Base-by-base conservation (phyloP, 1,139 yeast genomes). In the Candida anutae region DNA sequence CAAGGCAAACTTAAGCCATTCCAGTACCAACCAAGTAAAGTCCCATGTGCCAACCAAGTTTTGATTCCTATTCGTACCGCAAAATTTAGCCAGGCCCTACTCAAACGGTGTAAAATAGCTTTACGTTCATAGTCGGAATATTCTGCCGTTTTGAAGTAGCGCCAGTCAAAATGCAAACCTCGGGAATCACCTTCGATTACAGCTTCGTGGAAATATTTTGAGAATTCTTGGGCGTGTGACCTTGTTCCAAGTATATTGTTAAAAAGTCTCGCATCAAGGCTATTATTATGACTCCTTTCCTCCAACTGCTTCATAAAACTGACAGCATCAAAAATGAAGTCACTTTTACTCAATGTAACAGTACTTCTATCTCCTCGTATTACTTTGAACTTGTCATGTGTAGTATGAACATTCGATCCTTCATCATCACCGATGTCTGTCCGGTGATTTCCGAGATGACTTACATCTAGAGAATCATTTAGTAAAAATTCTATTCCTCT, bases 41-140 rank as follows among this genome's bases (percentile, higher is more conserved):
- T 55, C 0, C 82, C 82, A 50, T 74, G 79, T 2, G 74, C 74
- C n/a, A 74, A 46, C 76, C 79, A 75, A 2, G 77, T 59, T 23
- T 55, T 50, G 3, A 73, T 33, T 0, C 65, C 65, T 3, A 54
- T 30, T n/a, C 53, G 44, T 13, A 48, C 46, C n/a, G 74, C 48
- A 43, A 74, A 74, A 15, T 61, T 46, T 6, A 74, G 47, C 80
- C 80, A 76, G 0, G 77, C 70, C 28, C 77, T 48, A 1, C 67
- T 50, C 10, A 69, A 38, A 16, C 72, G 51, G 40, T 71, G 77
- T 4, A 74, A 47, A 1, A 58, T 45, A 0, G 70, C 60, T 26
- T 53, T 53, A 28, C 64, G 53, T 34, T 69, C 73, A 30, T 58
- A 55, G 5, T 53, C 51, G 2, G 53, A 38, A 29, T 42, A 43